These are phyloP conservation scores for Gautieria morchelliformis DNA, from an alignment of 768 basidiomycete species.

Conservation along the genomic window DNA sequence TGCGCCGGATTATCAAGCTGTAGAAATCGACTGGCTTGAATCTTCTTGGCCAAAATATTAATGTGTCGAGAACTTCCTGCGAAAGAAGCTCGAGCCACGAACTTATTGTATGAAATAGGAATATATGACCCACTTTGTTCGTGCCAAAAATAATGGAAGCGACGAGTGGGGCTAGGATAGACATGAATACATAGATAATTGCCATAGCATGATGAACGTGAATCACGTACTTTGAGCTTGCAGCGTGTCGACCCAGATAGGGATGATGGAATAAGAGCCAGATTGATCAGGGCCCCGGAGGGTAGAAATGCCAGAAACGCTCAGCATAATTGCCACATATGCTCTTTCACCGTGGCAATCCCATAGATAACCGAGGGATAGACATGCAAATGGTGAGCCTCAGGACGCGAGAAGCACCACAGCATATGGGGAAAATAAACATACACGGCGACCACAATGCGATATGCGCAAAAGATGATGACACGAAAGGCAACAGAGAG, in stretches of 20 bases:
- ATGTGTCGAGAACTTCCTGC: too few species aligned
- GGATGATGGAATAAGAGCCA: neutral
- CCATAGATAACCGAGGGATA: neutral
- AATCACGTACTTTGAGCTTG: neutral
- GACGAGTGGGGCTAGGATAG: neutral
- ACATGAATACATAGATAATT: neutral
- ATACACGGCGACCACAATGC: constrained; percentile 1
- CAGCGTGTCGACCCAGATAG: neutral
- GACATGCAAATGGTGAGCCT: neutral
- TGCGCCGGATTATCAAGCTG: too few species aligned
- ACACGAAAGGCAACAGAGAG: neutral
- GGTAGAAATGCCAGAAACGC: too few species aligned
- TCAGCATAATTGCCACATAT: too few species aligned
- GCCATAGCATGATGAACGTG: too few species aligned
- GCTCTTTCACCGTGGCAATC: neutral
- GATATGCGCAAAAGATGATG: neutral
- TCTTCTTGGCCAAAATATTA: too few species aligned
- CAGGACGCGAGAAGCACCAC: neutral
- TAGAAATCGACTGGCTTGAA: too few species aligned
- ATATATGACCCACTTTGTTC: too few species aligned
- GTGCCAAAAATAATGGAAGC: neutral
- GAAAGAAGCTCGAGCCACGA: too few species aligned
- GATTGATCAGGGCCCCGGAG: too few species aligned
- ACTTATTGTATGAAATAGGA: too few species aligned
- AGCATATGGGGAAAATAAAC: neutral